Conservation (phyloP, 1,139 yeast genomes). For the Hyphopichia buzzinii region DNA sequence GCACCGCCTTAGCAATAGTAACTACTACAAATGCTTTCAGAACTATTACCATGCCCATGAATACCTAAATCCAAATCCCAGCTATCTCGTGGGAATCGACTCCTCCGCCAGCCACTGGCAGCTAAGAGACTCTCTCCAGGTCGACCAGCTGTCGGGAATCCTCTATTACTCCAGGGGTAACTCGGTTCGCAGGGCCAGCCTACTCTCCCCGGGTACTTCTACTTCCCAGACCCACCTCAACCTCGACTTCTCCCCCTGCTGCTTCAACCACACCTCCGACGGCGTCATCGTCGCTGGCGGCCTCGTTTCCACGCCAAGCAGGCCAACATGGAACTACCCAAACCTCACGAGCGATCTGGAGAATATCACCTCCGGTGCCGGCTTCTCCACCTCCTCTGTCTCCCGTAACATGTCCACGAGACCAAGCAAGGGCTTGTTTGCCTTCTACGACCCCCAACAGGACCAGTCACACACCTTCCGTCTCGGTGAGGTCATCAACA, state of each 20-base stretch:
- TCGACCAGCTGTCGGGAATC: slow-evolving; percentile 25
- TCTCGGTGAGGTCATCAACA: slow-evolving; percentile 80
- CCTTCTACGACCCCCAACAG: slow-evolving; percentile 51
- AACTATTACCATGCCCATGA: slow-evolving; percentile 44
- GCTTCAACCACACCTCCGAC: slow-evolving; percentile 56
- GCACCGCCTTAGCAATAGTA: slow-evolving; percentile 9
- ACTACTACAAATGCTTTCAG: slow-evolving; percentile 39
- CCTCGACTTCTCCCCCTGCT: slow-evolving; percentile 60
- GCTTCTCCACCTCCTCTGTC: slow-evolving; percentile 17
- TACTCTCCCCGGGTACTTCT: slow-evolving; percentile 20
- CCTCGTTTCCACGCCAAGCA: slow-evolving; percentile 34
- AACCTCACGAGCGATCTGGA: slow-evolving; percentile 18
- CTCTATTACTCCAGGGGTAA: slow-evolving; percentile 36
- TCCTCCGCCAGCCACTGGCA: slow-evolving; percentile 76
- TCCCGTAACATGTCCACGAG: slow-evolving; percentile 19
- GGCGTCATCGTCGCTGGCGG: slow-evolving; percentile 73
- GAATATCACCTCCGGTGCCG: slow-evolving; percentile 5
- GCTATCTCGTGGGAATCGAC: slow-evolving; percentile 30
- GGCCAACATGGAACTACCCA: slow-evolving; percentile 27
- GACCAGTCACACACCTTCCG: slow-evolving; percentile 49
- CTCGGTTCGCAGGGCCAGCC: slow-evolving; percentile 23
- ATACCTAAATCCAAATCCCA: slow-evolving; percentile 38
- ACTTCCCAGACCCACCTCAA: slow-evolving; percentile 34
- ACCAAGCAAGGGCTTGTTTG: slow-evolving; percentile 57
- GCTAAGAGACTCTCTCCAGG: slow-evolving; percentile 69